Percentiles rank a stretch among this genome's conserved stretches.
Conservation (phyloP, 805 yeast species). For the Kodamaea laetipori region DNA sequence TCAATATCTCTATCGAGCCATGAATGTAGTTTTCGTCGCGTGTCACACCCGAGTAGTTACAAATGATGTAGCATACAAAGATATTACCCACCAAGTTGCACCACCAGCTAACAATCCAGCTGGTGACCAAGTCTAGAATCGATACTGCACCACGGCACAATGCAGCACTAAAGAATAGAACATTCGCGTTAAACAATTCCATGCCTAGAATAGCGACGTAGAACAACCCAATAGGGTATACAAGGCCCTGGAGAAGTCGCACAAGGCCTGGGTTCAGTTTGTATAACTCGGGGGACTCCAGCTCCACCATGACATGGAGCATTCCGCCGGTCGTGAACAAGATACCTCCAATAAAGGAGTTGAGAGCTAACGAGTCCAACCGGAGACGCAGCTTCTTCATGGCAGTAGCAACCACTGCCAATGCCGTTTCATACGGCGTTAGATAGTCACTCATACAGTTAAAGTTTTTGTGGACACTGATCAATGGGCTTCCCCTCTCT, state of each 20-base stretch:
- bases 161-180: conserved; percentile 71
- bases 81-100: conserved; percentile 65
- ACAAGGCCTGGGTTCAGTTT: conserved; percentile 53
- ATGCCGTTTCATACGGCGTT: conserved; percentile 78
- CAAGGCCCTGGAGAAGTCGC: conserved; percentile 57
- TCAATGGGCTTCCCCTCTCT: conserved; percentile 2
- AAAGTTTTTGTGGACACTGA: too few species aligned
- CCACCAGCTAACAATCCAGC: conserved; percentile 69
- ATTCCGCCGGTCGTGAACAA: conserved; percentile 73
- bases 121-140: conserved; percentile 58
- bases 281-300: conserved; percentile 48
- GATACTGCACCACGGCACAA: conserved; percentile 70
- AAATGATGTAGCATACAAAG: conserved; percentile 65
- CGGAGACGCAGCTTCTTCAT: conserved; percentile 79
- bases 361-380: conserved; percentile 58
- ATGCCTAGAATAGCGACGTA: conserved; percentile 75
- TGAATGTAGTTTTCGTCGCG: conserved; percentile 39
- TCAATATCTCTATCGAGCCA: conserved; percentile 53
- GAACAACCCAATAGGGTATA: conserved; percentile 72
- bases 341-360: conserved; percentile 70
- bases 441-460: conserved; percentile 44
- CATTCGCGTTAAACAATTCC: conserved; percentile 74
- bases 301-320: conserved; percentile 59
- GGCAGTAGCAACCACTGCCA: conserved; percentile 81
- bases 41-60: conserved; percentile 57